Evolutionary conservation across 345 rosid species (phyloP), one percentile per base, ranked within the genome.

Genomic region (Eutrema yunnanense): DNA sequence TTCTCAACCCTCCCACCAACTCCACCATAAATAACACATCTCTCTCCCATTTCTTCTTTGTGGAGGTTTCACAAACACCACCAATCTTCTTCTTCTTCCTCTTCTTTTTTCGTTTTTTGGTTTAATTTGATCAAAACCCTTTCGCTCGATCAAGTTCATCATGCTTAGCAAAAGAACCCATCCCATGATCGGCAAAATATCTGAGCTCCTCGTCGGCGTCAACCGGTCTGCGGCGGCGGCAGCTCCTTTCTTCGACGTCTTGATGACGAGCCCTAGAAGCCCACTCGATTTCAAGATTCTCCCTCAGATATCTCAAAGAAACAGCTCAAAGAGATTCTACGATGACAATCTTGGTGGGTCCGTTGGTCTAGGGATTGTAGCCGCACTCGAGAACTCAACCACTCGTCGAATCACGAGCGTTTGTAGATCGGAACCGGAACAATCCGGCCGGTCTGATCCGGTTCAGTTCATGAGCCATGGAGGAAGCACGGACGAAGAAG

Each of bases 281-380:
- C 92, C 98, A 56, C 68, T 92, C 0, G 92, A 92, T 68, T 72
- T 77, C 54, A 88, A 77, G 69, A 77, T 79, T 51, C 82, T 71
- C 50, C 80, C 80, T 40, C 71, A 64, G 38, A 40, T 81, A 36
- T 92, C 94, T 37, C 87, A 92, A 9, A 81, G 90, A 74, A 83
- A 87, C 4, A 84, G 86, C 6, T 71, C 79, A 54, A 85, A 79
- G 71, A 82, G 60, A 34, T 77, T 77, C 67, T 65, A 65, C 56
- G 84, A 80, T 38, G 86, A 87, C 38, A 59, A n/a, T 72, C 71
- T 61, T 3, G 96, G 81, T 55, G 89, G 92, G 26, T 85, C 90
- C 54, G 97, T 93, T 63, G 97, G 97, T 12, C 66, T 93, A 47
- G 97, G 92, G 1, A 93, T 93, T 48, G 89, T 90, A 3, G 92